Evolutionary conservation across 768 basidiomycete species (phyloP), one percentile per base, ranked within the genome.

Genomic region (Amanita exitialis): DNA sequence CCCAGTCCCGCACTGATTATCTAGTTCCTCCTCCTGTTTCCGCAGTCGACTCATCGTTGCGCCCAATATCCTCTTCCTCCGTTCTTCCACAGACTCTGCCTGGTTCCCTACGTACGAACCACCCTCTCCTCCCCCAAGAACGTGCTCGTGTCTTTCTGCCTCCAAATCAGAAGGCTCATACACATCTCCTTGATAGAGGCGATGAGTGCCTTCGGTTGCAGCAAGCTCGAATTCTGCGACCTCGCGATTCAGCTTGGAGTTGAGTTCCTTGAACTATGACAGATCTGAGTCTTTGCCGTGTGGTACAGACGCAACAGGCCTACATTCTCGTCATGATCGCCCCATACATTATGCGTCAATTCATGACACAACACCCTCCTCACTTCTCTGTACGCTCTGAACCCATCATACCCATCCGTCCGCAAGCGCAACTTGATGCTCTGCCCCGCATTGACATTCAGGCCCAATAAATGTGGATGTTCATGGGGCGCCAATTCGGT

Each of bases 401-500:
- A 86, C 8, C 86, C 87, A 54, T 86, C 84, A 57, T 86, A 87
- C 3, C 62, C 66, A 58, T 88, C 74, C 16, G 86, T 88, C 16
- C 87, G 70, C 44, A 89, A 59, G 15, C 86, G 77, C 2, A 89
- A 65, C 59, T 82, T 83, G 57, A 90, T 86, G 18, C 71, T 65
- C 56, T 79, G 67, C 0, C 86, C 86, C 0, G 64, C 69, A 44
- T 78, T 79, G 44, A 74, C 74, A 58, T 89, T 89, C 35, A 86
- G 69, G 0, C 88, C 87, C 3, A 86, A 70, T 8, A 89, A 63
- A 25, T 77, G 68, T 0, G 86, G 85, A 52, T 83, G 74, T 59
- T 88, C 86, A 52, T 86, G 85, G 0, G 86, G 86, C 13, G 85
- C 86, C 15, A 90, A 77, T 64, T 90, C 86, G 1, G 86, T 88